Evolutionary conservation across 371 early-diverging fungal genomes (phyloP), one percentile per base, ranked within the genome.

Genomic region (Mortierella sp.): DNA sequence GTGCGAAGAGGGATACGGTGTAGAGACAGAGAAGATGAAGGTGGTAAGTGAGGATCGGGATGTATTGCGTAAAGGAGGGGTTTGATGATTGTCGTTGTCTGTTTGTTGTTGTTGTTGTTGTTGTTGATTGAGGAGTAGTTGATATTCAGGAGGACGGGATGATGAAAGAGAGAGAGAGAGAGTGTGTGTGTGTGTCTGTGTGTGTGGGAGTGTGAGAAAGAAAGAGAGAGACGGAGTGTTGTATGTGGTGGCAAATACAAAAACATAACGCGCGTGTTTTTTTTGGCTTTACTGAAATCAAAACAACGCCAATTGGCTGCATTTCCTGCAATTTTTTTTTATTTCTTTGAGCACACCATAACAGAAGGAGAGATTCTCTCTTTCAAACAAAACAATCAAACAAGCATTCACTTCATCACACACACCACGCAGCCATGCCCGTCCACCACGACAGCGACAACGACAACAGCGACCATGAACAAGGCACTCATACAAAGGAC

Each of bases 341-440:
- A 54, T 26, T 44, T n/a, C 24, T 54, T 54, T 34, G 19, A 19
- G 28, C 26, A 21, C 42, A 5, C 42, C 42, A 38, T 38, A 38
- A 38, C 42, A 38, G 42, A 38, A 38, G 4, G 60, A 58, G 28
- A 14, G 14, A 58, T 52, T 54, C 72, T 81, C 63, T 74, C 26
- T 71, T 26, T n/a, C 38, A 26, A 42, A 24, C 48, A 31, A 42
- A 70, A 47, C n/a, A n/a, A 24, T n/a, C 72, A 21, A 28, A 34
- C 34, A 60, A n/a, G n/a, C 52, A 8, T 57, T 28, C 28, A 28
- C 50, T 5, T 70, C 24, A 82, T 75, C 75, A 75, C 60, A 50
- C 74, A 28, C 63, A 19, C 42, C 1, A 38, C 42, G 10, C 26
- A 68, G n/a, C 38, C 72, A 63, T 50, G 65, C 50, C 72, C 47